These are phyloP conservation scores for Pythium utonaiense DNA, from an alignment of 352 stramenopile species.

Conservation along the genomic window DNA sequence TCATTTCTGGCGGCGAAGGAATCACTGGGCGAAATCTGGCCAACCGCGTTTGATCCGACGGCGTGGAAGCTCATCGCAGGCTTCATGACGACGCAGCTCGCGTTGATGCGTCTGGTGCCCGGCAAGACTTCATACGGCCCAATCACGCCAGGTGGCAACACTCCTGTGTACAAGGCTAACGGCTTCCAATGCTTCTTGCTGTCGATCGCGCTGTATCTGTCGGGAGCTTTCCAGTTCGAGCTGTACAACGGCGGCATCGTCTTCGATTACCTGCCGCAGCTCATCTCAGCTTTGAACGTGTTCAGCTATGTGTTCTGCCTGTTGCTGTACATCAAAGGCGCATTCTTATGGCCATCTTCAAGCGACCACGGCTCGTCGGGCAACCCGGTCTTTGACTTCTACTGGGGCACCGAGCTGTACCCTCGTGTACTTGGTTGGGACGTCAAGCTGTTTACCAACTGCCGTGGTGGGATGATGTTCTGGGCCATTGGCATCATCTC, in stretches of 20 bases:
- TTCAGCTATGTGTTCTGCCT: conserved; percentile 93
- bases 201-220: conserved; percentile 74
- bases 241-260: conserved; percentile 71
- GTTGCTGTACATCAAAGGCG: conserved; percentile 91
- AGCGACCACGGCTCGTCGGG: conserved; percentile 91
- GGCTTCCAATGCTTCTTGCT: conserved; percentile 90
- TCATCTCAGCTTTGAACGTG: conserved; percentile 92
- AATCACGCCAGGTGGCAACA: conserved; percentile 83
- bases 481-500: conserved; percentile 91
- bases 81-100: conserved; percentile 88
- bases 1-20: conserved; percentile 38
- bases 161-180: conserved; percentile 92
- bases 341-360: conserved; percentile 80
- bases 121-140: conserved; percentile 85
- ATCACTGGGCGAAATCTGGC: conserved; percentile 74
- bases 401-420: conserved; percentile 97
- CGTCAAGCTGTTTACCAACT: conserved; percentile 98
- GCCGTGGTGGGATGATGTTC: conserved; percentile 96
- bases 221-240: conserved; percentile 43
- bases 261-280: conserved; percentile 85
- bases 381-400: conserved; percentile 94
- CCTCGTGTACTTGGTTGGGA: conserved; percentile 91
- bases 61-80: conserved; percentile 88
- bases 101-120: conserved; percentile 88
- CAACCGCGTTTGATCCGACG: conserved; percentile 72